A percentile compares a stretch with the other conserved stretches of the same genome.
Conservation (phyloP, 2,329 filamentous ascomycete species). For the Colletotrichum sp. region DNA sequence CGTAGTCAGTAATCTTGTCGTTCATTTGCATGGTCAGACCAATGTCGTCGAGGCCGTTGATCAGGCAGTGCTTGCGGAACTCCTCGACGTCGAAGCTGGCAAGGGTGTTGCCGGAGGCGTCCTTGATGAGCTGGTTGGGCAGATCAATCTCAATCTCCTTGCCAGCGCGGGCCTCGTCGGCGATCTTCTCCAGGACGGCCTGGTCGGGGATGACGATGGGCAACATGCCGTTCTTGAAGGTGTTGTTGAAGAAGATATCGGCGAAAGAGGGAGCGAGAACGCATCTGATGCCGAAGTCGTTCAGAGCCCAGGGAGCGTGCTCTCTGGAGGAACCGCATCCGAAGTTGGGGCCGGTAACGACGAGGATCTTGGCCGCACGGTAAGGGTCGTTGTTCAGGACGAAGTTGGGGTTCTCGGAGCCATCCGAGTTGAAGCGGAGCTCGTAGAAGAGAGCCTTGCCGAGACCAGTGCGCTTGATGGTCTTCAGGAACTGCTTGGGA, state of each 20-base stretch:
- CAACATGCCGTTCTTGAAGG: slow-evolving; percentile 99
- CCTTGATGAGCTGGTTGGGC: slow-evolving; percentile 81
- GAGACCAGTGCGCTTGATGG: slow-evolving; percentile 96
- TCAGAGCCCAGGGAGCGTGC: slow-evolving; percentile 95
- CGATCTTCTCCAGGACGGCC: slow-evolving; percentile 70
- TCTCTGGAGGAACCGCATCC: slow-evolving; percentile 93
- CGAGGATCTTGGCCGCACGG: slow-evolving; percentile 83
- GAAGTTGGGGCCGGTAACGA: slow-evolving; percentile 92
- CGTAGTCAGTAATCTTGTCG: slow-evolving; percentile 85
- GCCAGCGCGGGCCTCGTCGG: slow-evolving; percentile 78
- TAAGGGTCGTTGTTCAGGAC: slow-evolving; percentile 91
- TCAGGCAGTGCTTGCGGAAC: slow-evolving; percentile 92
- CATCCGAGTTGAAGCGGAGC: slow-evolving; percentile 78
- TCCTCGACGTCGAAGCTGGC: slow-evolving; percentile 86
- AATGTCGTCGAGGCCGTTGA: slow-evolving; percentile 96
- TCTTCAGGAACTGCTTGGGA: slow-evolving; percentile 99
- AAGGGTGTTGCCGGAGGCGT: slow-evolving; percentile 74
- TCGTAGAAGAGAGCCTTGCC: slow-evolving; percentile 87
- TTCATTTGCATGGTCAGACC: slow-evolving; percentile 92
- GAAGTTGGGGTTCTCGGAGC: slow-evolving; percentile 79
- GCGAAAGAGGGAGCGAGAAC: slow-evolving; percentile 87
- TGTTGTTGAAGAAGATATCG: slow-evolving; percentile 99
- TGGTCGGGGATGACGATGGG: slow-evolving; percentile 78
- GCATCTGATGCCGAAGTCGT: slow-evolving; percentile 95
- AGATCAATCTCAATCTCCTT: slow-evolving; percentile 90